Percentiles rank a stretch among this genome's conserved stretches.
Evolutionary conservation across 345 rosid genomes (phyloP).

Genomic region (Rhodamnia rubescens): DNA sequence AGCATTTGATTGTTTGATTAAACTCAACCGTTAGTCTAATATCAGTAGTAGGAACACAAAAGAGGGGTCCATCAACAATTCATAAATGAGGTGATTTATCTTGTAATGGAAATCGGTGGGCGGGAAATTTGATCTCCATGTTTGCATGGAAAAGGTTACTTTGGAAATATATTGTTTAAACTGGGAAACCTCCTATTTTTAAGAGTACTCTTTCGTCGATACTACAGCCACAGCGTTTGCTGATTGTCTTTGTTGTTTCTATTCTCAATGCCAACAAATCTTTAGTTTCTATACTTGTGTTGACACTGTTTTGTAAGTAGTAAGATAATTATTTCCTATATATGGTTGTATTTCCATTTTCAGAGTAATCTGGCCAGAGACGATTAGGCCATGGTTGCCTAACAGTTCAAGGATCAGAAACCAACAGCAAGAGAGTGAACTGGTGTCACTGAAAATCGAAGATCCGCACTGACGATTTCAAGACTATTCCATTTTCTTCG

Average conservation of each 20-base stretch:
- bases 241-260: background rate
- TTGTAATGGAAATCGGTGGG: background rate
- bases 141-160: background rate
- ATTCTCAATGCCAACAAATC: background rate
- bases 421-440: constrained; percentile 60
- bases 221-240: background rate
- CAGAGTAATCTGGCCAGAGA: constrained; percentile 65
- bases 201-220: background rate
- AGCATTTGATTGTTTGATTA: background rate
- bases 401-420: constrained; percentile 26
- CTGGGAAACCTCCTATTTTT: background rate
- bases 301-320: background rate
- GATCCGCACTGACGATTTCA: constrained; percentile 36
- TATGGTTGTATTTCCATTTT: background rate
- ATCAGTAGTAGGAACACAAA: background rate
- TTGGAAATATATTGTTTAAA: background rate
- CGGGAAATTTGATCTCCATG: background rate
- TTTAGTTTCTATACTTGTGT: background rate
- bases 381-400: constrained; percentile 54
- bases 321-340: background rate
- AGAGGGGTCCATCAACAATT: background rate
- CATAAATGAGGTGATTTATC: background rate
- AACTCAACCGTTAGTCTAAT: background rate
- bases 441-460: constrained; percentile 53
- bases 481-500: background rate